These are phyloP conservation scores for Gracilaria caudata DNA, from an alignment of 23 red algal species.

Conservation along the genomic window DNA sequence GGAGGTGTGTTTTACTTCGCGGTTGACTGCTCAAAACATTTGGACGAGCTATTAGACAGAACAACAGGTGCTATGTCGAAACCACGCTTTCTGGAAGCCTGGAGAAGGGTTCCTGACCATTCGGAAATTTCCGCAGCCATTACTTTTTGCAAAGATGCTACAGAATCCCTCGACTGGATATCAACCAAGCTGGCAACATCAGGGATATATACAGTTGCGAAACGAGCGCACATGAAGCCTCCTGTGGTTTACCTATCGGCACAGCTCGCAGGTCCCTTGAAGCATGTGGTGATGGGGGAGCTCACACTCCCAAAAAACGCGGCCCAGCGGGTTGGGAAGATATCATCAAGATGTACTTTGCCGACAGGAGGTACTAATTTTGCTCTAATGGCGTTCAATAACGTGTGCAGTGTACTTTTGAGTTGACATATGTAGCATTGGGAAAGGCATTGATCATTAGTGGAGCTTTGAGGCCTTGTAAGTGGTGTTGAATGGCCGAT, in stretches of 20 bases:
- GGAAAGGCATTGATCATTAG: not conserved
- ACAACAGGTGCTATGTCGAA: slow-evolving; percentile 23
- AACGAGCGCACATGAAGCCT: slow-evolving; percentile 41
- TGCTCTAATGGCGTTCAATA: slow-evolving; percentile 33
- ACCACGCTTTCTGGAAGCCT: slow-evolving; percentile 34
- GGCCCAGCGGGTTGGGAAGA: slow-evolving; percentile 1
- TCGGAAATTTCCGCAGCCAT: slow-evolving; percentile 21
- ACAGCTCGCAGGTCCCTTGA: slow-evolving; percentile 10
- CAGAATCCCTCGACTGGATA: slow-evolving; percentile 9
- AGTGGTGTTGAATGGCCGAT: not conserved
- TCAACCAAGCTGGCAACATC: slow-evolving; percentile 17
- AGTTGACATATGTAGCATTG: not conserved
- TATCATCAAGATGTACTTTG: slow-evolving; percentile 40
- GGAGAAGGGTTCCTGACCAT: slow-evolving; percentile 50
- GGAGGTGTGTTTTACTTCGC: slow-evolving; percentile 59
- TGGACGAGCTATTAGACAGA: slow-evolving; percentile 34
- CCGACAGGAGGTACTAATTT: not conserved
- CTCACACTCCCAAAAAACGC: slow-evolving; percentile 43
- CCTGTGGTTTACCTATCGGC: slow-evolving; percentile 53
- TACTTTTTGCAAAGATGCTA: not conserved
- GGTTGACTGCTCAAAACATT: slow-evolving; percentile 35
- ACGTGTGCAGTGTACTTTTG: slow-evolving; percentile 33
- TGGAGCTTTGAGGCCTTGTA: not conserved
- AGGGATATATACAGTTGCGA: slow-evolving; percentile 60
- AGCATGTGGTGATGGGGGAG: slow-evolving; percentile 42